Conservation (phyloP, 176 grass and related monocot genomes). For the Pontederia crassipes region DNA sequence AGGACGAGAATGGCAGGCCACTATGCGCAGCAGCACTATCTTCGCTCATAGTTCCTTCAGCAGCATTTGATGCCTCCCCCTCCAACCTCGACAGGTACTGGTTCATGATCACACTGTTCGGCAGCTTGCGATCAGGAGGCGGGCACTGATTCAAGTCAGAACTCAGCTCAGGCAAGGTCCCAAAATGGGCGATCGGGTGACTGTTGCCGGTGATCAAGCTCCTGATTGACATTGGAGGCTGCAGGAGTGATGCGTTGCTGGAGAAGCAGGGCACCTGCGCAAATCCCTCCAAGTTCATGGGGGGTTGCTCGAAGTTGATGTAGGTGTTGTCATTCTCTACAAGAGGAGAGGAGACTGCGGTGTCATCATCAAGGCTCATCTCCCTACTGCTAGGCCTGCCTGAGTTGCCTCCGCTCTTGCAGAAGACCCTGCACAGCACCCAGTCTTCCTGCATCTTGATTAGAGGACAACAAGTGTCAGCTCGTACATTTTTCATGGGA, state of each 20-base stretch:
- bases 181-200: background rate
- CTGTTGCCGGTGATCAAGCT: constrained; percentile 23
- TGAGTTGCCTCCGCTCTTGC: constrained; percentile 44
- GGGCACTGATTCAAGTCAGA: constrained; percentile 17
- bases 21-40: no score
- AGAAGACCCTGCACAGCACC: constrained; percentile 81
- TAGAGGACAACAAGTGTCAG: background rate
- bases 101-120: constrained; percentile 6
- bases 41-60: no score
- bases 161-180: constrained; percentile 13
- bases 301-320: constrained; percentile 46
- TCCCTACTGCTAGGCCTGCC: constrained; percentile 28
- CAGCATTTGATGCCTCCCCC: no score
- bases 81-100: no score
- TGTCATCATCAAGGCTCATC: constrained; percentile 16
- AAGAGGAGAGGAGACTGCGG: constrained; percentile 27
- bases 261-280: constrained; percentile 99
- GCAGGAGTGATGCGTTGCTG: constrained; percentile 30
- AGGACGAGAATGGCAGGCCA: no score
- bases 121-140: constrained; percentile 30
- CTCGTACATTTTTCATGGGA: background rate
- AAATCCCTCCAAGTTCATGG: constrained; percentile 25
- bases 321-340: constrained; percentile 29
- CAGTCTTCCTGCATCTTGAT: constrained; percentile 55
- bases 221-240: constrained; percentile 12